Evolutionary conservation across 2,329 filamentous ascomycete genomes (phyloP).

Genomic region (Metarhizium robertsii): DNA sequence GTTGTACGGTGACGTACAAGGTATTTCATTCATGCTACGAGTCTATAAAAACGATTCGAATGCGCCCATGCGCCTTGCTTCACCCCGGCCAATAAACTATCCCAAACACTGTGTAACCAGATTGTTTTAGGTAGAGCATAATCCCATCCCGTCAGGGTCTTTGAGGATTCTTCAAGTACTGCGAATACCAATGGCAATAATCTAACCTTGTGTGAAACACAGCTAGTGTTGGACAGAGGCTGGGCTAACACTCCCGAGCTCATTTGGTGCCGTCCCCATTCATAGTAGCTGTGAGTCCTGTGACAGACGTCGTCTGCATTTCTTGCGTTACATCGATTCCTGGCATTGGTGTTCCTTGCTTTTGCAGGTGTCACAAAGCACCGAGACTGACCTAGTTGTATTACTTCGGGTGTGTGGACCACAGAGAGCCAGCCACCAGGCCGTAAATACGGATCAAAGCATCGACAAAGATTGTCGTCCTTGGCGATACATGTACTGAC

Average conservation of each 20-base stretch:
- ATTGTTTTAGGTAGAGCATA: background rate
- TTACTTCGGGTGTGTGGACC: background rate
- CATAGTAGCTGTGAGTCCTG: background rate
- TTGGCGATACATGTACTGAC: background rate
- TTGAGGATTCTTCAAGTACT: background rate
- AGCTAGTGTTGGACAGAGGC: background rate
- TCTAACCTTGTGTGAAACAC: background rate
- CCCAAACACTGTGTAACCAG: background rate
- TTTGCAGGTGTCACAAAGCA: background rate
- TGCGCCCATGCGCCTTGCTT: background rate
- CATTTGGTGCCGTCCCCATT: no score
- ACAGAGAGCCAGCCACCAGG: background rate
- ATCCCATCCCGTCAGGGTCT: background rate
- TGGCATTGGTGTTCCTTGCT: background rate
- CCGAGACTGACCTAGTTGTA: background rate
- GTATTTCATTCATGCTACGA: background rate
- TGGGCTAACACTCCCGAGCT: no score
- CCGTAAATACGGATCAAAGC: background rate
- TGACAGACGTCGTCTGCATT: no score
- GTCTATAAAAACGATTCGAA: background rate
- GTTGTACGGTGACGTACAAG: background rate
- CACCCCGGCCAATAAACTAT: background rate
- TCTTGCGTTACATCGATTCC: no score
- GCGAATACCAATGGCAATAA: background rate
- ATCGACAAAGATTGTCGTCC: background rate